These are phyloP conservation scores for Kwoniella mangroviensis DNA, from an alignment of 768 basidiomycete genomes.

Conservation along the genomic window DNA sequence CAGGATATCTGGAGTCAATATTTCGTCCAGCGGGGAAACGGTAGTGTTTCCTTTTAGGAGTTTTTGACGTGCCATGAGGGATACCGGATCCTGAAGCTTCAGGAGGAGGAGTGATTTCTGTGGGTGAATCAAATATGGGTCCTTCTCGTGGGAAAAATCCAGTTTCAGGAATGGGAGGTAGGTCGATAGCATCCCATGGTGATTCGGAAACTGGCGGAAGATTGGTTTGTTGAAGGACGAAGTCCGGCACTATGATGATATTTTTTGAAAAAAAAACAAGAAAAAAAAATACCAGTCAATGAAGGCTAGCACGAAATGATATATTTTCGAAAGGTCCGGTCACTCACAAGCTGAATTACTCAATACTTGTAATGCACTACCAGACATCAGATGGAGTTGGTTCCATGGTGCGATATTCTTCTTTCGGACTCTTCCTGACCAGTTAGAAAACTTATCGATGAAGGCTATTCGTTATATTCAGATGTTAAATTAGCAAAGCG, in stretches of 20 bases:
- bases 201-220: background rate
- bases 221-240: background rate
- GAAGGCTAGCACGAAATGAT: no score
- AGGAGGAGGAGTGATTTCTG: background rate
- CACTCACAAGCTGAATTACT: background rate
- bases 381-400: background rate
- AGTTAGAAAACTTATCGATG: background rate
- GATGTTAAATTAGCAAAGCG: background rate
- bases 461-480: background rate
- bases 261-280: no score
- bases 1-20: background rate
- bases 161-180: background rate
- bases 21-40: no score
- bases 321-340: no score
- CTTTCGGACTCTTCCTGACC: slow-evolving; percentile 1
- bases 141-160: background rate
- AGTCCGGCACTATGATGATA: background rate
- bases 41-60: no score
- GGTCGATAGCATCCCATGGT: background rate
- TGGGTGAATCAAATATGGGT: no score
- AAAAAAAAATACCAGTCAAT: no score
- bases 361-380: background rate
- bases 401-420: background rate
- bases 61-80: no score
- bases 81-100: background rate